phyloP scores from a whole-genome alignment of 1,284 basidiomycete species.

The Wolfiporia cocos region DNA sequence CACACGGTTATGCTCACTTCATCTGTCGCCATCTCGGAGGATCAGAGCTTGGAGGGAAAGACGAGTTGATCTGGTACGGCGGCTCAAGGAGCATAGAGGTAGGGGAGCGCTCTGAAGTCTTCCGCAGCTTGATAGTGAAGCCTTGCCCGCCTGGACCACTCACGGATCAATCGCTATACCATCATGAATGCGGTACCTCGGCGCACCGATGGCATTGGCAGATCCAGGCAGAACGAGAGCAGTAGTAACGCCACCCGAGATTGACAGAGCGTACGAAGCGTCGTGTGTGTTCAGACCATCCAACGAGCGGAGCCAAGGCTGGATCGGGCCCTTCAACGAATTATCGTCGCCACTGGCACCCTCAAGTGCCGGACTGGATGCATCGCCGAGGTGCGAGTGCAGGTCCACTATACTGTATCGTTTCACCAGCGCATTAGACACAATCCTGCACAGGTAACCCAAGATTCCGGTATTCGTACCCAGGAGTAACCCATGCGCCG shows the following conservation, averaged over 20 bases:
- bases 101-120: conserved; percentile 37
- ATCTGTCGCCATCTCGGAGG: conserved; percentile 39
- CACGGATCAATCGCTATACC: too few relatives aligned
- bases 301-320: conserved; percentile 44
- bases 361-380: conserved; percentile 28
- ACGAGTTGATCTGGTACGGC: conserved; percentile 32
- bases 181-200: too few relatives aligned
- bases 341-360: conserved; percentile 33
- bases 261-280: conserved; percentile 42
- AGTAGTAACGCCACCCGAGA: conserved; percentile 58
- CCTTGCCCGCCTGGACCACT: conserved; percentile 35
- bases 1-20: conserved; percentile 28
- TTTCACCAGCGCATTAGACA: conserved; percentile 1
- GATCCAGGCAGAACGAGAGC: conserved; percentile 60
- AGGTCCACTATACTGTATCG: conserved; percentile 44
- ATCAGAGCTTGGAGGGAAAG: conserved; percentile 18
- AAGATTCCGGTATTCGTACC: conserved; percentile 22
- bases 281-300: conserved; percentile 44
- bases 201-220: conserved; percentile 47
- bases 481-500: conserved; percentile 33
- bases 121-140: conserved; percentile 45
- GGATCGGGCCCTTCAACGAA: conserved; percentile 35
- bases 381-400: conserved; percentile 59
- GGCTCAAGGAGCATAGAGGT: conserved; percentile 42
- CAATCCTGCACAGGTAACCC: background rate